Evolutionary conservation across 257 asterid species (phyloP), one percentile per base, ranked within the genome.

Genomic region (Parsonsia alboflavescens): DNA sequence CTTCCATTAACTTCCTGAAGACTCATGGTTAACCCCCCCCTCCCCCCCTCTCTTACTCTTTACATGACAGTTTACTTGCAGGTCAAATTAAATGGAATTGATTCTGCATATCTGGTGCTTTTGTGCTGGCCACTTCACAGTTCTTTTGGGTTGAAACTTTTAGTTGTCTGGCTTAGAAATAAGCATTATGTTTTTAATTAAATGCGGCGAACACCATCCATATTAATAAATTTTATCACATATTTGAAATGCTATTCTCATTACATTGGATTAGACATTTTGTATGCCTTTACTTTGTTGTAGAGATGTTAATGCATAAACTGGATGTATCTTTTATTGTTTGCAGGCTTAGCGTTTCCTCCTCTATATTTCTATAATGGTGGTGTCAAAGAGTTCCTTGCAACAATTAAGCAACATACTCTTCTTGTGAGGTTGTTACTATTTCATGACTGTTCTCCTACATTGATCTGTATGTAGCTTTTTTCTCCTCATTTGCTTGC

Each of bases 301-400:
- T 73, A 54, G 26, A 44, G 26, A 54, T 71, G 57, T 26, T 10
- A 56, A 76, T 7, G 22, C 21, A 10, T 28, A 63, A 77, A 10
- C 26, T 26, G 15, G 11, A 50, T n/a, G 24, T 41, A 19, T 36
- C 57, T 58, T 81, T 39, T 80, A 71, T 73, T 76, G 45, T 66
- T 80, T 78, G 74, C 84, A 94, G 99, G 99, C 74, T 88, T 94
- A 72, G 99, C 99, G 77, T 88, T 84, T 81, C 97, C 99, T 62
- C 96, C 99, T 39, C 92, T 94, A 75, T 92, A 94, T 86, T 94
- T 94, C 83, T 94, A 92, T 75, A 95, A 89, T 83, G 99, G 99
- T 76, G 99, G 99, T 71, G 97, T 95, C 21, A 78, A 89, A 69
- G 99, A 95, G 82, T 95, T 95, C 83, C 90, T 95, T 59, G 90